phyloP scores from a whole-genome alignment of 352 stramenopile species.

The Pythium pyrilobum region DNA sequence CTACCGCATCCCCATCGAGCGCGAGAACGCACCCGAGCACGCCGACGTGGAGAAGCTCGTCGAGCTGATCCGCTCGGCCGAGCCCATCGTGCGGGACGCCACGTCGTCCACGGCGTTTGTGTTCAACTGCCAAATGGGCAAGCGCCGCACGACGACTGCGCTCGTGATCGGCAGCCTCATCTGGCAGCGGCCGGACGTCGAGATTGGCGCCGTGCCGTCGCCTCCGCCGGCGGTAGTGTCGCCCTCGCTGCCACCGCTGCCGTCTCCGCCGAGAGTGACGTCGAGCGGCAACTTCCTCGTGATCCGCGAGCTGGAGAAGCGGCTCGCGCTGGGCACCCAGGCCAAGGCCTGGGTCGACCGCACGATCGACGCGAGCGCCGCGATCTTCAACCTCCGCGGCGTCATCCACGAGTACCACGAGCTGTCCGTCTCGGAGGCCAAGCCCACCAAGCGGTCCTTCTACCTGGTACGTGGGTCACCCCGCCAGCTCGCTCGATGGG shows the following conservation, averaged over 20 bases:
- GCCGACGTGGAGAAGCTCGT: constrained; percentile 63
- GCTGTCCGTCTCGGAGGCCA: constrained; percentile 64
- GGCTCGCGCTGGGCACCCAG: constrained; percentile 39
- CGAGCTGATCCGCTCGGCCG: constrained; percentile 39
- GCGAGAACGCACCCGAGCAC: constrained; percentile 79
- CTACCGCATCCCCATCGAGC: constrained; percentile 69
- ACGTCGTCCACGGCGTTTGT: constrained; percentile 63
- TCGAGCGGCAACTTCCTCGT: constrained; percentile 55
- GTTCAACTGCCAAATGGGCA: constrained; percentile 88
- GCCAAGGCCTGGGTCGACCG: constrained; percentile 75
- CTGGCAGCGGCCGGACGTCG: constrained; percentile 38
- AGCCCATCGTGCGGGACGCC: constrained; percentile 14
- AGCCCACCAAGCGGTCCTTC: constrained; percentile 74
- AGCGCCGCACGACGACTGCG: constrained; percentile 74
- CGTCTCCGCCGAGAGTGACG: neutral
- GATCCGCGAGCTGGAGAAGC: constrained; percentile 58
- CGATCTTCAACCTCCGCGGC: constrained; percentile 72
- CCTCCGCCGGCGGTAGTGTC: neutral
- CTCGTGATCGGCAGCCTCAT: constrained; percentile 67
- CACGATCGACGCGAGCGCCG: constrained; percentile 59
- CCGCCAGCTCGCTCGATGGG: neutral
- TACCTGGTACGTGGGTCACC: constrained; percentile 65
- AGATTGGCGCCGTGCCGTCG: constrained; percentile 1
- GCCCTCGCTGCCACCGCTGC: neutral
- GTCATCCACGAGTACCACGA: constrained; percentile 81